Base-by-base conservation (phyloP, 2,329 filamentous ascomycete genomes). In the Chalara sp. region DNA sequence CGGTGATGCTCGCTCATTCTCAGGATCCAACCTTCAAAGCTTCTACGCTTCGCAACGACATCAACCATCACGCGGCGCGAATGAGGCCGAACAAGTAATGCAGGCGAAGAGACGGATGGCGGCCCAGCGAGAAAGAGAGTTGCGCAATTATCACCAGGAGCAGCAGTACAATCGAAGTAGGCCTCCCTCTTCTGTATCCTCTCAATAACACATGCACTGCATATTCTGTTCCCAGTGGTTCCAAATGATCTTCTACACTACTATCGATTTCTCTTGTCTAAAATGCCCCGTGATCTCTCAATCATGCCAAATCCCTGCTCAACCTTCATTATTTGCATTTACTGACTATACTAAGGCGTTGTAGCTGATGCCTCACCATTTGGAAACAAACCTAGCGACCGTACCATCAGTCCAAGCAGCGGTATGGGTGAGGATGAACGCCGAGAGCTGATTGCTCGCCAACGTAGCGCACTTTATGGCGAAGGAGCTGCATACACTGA, bases 91-190 rank as follows among this genome's bases (percentile, higher is more conserved):
- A 76, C 91, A 96, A 76, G 89, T 96, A 83, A 89, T 96, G 80
- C 93, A 97, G 83, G 91, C 90, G 65, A 97, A 97, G 81, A 89
- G 93, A 76, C 87, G 92, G 78, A 95, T 97, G 89, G 93, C 93
- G 67, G 93, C 93, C 70, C 93, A 97, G 76, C 89, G 93, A 73
- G 93, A 99, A 79, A 88, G 92, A 73, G 93, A 99, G 78, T 85
- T 99, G 72, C 89, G 93, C 73, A 99, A 97, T 75, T 96, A 97
- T 76, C 93, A 99, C 76, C 95, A 96, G 76, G 93, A 99, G 82
- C 93, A 99, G 82, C 93, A 99, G 83, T 97, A 95, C 76, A 95
- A 97, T 79, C 86, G 92, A 89, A 96, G 93, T 97, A 89, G 83
- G 87, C 83, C 83, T 72, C 80, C 83, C 81, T 81, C 80, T 79